These are phyloP conservation scores for Boletales sp. DNA, from an alignment of 768 basidiomycete genomes.

Conservation along the genomic window DNA sequence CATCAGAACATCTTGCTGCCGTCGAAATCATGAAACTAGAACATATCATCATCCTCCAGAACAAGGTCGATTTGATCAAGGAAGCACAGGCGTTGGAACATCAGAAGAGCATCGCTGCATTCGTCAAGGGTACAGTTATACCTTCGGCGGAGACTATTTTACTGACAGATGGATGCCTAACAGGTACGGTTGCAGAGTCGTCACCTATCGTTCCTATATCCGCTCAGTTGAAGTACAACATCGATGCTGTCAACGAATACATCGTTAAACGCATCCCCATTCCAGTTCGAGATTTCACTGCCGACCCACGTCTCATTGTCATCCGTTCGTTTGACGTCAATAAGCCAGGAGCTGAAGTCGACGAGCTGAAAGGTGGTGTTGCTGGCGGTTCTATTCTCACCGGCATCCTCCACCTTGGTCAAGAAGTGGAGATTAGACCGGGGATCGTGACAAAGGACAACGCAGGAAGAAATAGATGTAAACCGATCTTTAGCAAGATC, in stretches of 20 bases:
- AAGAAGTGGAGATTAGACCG: conserved; percentile 95
- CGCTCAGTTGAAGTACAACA: conserved; percentile 98
- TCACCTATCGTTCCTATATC: conserved; percentile 99
- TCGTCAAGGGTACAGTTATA: conserved; percentile 76
- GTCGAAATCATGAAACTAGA: conserved; percentile 99
- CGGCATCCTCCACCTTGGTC: conserved; percentile 84
- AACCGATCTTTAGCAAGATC: conserved; percentile 90
- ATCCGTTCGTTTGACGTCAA: conserved; percentile 99
- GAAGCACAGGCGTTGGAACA: conserved; percentile 93
- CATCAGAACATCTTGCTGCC: conserved; percentile 96
- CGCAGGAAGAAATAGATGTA: conserved; percentile 84
- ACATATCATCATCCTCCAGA: conserved; percentile 96
- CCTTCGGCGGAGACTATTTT: background rate
- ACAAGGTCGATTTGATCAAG: conserved; percentile 98
- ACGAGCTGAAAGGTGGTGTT: conserved; percentile 96
- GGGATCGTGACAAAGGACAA: conserved; percentile 96
- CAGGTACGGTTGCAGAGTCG: conserved; percentile 94
- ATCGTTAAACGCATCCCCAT: conserved; percentile 96
- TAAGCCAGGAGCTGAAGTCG: conserved; percentile 96
- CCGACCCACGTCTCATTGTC: conserved; percentile 91
- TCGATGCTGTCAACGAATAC: conserved; percentile 98
- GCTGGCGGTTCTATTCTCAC: conserved; percentile 95
- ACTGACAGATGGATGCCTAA: background rate
- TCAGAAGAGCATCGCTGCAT: conserved; percentile 91
- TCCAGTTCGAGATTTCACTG: conserved; percentile 88